Conservation (phyloP, 2,329 filamentous ascomycete genomes). For the Exophiala mesophila region DNA sequence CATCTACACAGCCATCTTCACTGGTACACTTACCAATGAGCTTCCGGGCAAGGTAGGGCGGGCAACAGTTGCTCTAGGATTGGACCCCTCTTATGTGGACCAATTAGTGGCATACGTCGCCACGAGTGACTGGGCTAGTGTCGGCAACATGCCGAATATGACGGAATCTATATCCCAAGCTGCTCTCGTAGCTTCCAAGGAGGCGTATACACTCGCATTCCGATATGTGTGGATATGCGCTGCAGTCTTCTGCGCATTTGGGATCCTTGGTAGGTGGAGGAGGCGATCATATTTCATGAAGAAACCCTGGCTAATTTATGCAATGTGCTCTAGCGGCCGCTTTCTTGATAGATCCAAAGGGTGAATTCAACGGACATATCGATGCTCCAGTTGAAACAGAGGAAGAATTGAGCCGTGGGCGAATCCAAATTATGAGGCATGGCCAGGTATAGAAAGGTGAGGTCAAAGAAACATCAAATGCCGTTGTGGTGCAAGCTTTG, state of each 20-base stretch:
- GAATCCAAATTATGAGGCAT: too few species aligned
- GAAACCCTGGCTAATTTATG: neutral
- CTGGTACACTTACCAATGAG: neutral
- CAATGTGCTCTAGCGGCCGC: neutral
- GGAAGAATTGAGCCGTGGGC: neutral
- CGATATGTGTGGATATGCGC: conserved; percentile 9
- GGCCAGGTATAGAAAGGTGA: too few species aligned
- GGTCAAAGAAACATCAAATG: too few species aligned
- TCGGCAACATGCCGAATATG: conserved; percentile 2
- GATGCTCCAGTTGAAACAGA: conserved; percentile 9
- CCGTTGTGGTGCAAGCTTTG: too few species aligned
- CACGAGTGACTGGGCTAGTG: conserved; percentile 1
- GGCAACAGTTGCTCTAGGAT: conserved; percentile 8
- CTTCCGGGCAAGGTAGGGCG: conserved; percentile 6
- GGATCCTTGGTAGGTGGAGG: conserved; percentile 9
- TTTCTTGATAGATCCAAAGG: conserved; percentile 10
- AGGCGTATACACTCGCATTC: conserved; percentile 8
- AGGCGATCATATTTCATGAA: neutral
- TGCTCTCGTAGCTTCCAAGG: conserved; percentile 3
- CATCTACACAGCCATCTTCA: conserved; percentile 15
- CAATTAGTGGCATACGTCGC: conserved; percentile 6
- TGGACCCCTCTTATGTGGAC: conserved; percentile 1
- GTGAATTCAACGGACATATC: conserved; percentile 12
- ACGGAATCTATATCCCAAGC: conserved; percentile 6
- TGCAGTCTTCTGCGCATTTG: conserved; percentile 9